Evolutionary conservation across 306 rosid species (phyloP).

Genomic region (Phaseolus lunatus): DNA sequence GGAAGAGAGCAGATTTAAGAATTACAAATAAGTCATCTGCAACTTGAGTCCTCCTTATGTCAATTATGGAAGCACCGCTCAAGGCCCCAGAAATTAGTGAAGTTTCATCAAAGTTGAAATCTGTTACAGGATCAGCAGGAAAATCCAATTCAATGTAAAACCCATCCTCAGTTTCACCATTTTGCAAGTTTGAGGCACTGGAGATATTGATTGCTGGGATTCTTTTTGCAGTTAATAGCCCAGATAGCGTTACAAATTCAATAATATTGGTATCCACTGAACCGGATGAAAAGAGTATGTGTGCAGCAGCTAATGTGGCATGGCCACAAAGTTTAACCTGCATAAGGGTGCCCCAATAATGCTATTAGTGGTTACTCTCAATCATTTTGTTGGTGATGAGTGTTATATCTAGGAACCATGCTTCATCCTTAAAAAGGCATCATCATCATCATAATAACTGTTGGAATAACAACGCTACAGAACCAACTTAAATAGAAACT

Average conservation of each 20-base stretch:
- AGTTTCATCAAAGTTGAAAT: neutral
- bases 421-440: too few species aligned
- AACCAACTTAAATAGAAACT: neutral
- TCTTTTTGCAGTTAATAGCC: neutral
- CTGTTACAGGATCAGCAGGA: neutral
- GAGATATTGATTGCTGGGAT: neutral
- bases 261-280: neutral
- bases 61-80: neutral
- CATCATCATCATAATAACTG: neutral
- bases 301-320: neutral
- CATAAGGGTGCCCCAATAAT: neutral
- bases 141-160: neutral
- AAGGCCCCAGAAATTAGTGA: neutral
- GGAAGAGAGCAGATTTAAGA: neutral
- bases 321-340: neutral
- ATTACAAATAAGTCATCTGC: neutral
- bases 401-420: too few species aligned
- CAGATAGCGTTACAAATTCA: neutral
- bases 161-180: neutral
- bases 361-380: neutral
- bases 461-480: neutral
- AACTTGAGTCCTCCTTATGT: neutral
- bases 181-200: neutral
- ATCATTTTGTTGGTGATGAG: too few species aligned
- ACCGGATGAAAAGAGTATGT: too few species aligned